Evolutionary conservation across 148 eudicot genomes (phyloP).

Genomic region (Vaccinium darrowii): DNA sequence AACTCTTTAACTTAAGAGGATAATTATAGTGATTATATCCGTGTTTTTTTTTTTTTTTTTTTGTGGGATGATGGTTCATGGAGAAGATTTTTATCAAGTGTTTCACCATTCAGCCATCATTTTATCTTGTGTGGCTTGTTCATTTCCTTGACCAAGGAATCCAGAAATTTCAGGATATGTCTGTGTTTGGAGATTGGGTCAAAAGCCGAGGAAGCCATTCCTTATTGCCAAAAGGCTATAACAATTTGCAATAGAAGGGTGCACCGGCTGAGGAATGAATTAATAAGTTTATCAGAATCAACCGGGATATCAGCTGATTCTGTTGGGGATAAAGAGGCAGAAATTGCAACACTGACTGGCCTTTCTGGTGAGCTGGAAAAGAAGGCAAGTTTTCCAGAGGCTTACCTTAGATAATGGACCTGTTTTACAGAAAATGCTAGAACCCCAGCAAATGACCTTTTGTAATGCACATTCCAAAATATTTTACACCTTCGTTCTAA

Average conservation of each 20-base stretch:
- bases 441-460: not conserved
- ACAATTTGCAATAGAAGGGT: slow-evolving; percentile 73
- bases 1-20: not conserved
- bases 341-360: slow-evolving; percentile 63
- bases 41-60: no score
- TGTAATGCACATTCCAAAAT: not conserved
- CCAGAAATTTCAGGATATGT: slow-evolving; percentile 91
- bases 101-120: not conserved
- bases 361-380: slow-evolving; percentile 79
- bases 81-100: not conserved
- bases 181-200: slow-evolving; percentile 82
- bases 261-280: slow-evolving; percentile 57
- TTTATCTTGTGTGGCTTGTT: not conserved
- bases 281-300: slow-evolving; percentile 34
- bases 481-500: not conserved
- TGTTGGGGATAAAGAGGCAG: slow-evolving; percentile 52
- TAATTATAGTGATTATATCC: not conserved
- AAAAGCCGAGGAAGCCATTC: slow-evolving; percentile 78
- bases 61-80: not conserved
- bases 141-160: slow-evolving; percentile 46
- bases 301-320: slow-evolving; percentile 21
- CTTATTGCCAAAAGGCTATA: slow-evolving; percentile 84
- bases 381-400: slow-evolving; percentile 52
- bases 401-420: not conserved
- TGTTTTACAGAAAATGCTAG: not conserved